These are phyloP conservation scores for Suillus alpinus DNA, from an alignment of 768 basidiomycete species.

Conservation along the genomic window DNA sequence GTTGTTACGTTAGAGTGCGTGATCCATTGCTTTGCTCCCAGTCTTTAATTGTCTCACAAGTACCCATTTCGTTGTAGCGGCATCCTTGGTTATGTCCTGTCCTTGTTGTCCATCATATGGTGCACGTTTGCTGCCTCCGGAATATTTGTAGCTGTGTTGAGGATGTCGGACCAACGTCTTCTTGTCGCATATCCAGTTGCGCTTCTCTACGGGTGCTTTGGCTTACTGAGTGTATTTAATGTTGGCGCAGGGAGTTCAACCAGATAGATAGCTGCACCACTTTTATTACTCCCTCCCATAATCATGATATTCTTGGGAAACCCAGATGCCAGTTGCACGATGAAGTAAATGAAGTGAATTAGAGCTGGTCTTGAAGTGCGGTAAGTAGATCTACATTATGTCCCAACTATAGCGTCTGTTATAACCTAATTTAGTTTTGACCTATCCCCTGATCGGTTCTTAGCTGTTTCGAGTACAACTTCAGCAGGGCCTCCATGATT, in stretches of 20 bases:
- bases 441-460: slow-evolving; percentile 28
- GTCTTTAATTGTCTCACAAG: slow-evolving; percentile 6
- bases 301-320: not conserved
- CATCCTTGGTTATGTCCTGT: slow-evolving; percentile 80
- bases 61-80: slow-evolving; percentile 46
- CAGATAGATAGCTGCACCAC: slow-evolving; percentile 23
- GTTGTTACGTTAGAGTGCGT: slow-evolving; percentile 85
- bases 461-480: slow-evolving; percentile 75
- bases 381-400: not conserved
- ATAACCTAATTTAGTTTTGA: slow-evolving; percentile 14
- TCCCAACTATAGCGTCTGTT: not conserved
- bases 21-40: slow-evolving; percentile 8
- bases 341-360: not conserved
- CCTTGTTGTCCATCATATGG: slow-evolving; percentile 85
- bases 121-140: slow-evolving; percentile 95
- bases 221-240: slow-evolving; percentile 88
- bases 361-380: not conserved
- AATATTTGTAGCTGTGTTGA: slow-evolving; percentile 92
- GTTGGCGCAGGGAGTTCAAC: slow-evolving; percentile 37
- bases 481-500: slow-evolving; percentile 77
- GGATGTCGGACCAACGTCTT: slow-evolving; percentile 93
- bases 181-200: slow-evolving; percentile 97
- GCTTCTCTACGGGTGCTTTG: slow-evolving; percentile 91
- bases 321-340: slow-evolving; percentile 4
- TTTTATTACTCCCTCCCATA: slow-evolving; percentile 5